Percentiles rank a stretch among this genome's conserved stretches.
phyloP scores from a whole-genome alignment of 768 basidiomycete species.

The Trametes gibbosa region DNA sequence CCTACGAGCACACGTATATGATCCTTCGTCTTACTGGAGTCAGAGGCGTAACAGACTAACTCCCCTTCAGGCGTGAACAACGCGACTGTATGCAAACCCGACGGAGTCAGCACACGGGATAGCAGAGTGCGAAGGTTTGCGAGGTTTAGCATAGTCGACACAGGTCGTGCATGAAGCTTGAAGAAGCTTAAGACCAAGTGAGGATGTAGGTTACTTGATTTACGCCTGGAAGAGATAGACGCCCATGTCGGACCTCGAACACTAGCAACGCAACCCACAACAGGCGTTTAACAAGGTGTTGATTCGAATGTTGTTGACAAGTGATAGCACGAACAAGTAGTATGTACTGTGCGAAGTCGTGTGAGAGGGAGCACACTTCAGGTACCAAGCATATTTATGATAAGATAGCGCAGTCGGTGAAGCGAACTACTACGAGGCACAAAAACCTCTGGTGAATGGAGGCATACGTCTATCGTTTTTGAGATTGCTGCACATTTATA shows the following conservation, averaged over 20 bases:
- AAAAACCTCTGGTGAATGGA: neutral
- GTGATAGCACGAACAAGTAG: too few species aligned
- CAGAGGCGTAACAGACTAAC: conserved; percentile 62
- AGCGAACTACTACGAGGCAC: neutral
- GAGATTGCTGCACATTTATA: neutral
- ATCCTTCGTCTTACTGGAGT: conserved; percentile 61
- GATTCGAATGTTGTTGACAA: too few species aligned
- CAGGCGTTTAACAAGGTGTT: too few species aligned
- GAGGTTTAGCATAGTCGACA: conserved; percentile 61
- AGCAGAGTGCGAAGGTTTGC: conserved; percentile 65
- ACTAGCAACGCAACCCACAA: neutral
- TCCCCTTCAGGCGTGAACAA: conserved; percentile 74
- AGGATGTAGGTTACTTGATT: too few species aligned
- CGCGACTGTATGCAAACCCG: conserved; percentile 65
- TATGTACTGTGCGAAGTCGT: too few species aligned
- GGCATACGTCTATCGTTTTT: conserved; percentile 8
- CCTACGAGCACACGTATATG: conserved; percentile 72
- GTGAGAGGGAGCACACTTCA: neutral
- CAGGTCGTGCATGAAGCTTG: neutral
- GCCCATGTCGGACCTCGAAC: conserved; percentile 2
- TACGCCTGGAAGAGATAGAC: neutral
- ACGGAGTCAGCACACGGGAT: conserved; percentile 56
- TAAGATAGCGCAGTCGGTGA: conserved; percentile 7
- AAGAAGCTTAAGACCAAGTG: too few species aligned
- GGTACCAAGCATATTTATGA: conserved; percentile 13